Evolutionary conservation across 306 rosid genomes (phyloP), one percentile per base, ranked within the genome.

Genomic region (Alnus rubra): DNA sequence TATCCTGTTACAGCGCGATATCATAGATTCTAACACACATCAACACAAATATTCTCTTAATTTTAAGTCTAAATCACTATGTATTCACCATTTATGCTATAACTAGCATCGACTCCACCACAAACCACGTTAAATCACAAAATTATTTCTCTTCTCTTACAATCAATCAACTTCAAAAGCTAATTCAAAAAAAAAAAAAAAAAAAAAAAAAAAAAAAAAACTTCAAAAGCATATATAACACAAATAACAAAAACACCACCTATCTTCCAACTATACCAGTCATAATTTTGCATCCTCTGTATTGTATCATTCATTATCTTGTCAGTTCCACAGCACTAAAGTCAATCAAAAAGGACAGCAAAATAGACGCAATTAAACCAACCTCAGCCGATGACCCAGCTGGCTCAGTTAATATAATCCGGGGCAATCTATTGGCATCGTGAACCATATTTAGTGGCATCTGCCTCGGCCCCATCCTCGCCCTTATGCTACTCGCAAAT

Each of bases 371-470:
- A 16, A 5, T 14, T 54, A 78, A 74, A 82, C 86, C 13, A 81
- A 91, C 97, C 93, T 90, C 93, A 1, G 85, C 91, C 35, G 94
- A 88, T 60, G 94, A 87, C 67, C 97, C 94, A 39, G 80, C 71
- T 16, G 92, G 89, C 75, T 92, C 97, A 42, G 90, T 84, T 70
- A 92, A 83, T 59, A 81, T 51, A 80, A 90, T 74, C 77, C 93
- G 69, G 7, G 93, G 86, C 28, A 87, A 81, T 74, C 91, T 92
- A 79, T 85, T 81, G 4, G 62, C 85, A 45, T 90, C 91, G 3
- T 82, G 78, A 59, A 84, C 81, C 56, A 87, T 58, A 72, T 87
- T 89, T 75, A 82, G 78, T 45, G 93, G 90, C 94, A 90, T 88
- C 85, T 79, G 76, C 74, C 76, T 75, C 48, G 69, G 82, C 76